Percentiles rank a stretch among this genome's conserved stretches.
Conservation (phyloP, 2,329 filamentous ascomycete genomes). For the Talaromyces marneffei region DNA sequence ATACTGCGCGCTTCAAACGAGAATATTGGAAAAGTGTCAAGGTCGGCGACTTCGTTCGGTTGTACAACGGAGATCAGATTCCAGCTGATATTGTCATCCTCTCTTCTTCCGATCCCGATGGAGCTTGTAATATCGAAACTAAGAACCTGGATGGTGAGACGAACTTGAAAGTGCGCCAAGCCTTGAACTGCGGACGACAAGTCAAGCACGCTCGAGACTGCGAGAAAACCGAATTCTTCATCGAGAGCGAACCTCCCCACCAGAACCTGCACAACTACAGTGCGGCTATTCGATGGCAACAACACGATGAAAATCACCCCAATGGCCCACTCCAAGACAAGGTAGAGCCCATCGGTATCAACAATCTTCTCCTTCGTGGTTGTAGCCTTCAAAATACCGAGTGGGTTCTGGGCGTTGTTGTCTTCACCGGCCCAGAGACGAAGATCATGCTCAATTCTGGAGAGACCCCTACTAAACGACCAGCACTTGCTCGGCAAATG, state of each 20-base stretch:
- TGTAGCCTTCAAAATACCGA: slow-evolving; percentile 93
- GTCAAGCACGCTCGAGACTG: slow-evolving; percentile 89
- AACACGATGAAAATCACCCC: slow-evolving; percentile 59
- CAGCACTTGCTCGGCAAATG: slow-evolving; percentile 83
- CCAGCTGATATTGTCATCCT: slow-evolving; percentile 90
- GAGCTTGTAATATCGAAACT: slow-evolving; percentile 94
- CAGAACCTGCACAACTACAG: slow-evolving; percentile 95
- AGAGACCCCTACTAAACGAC: slow-evolving; percentile 87
- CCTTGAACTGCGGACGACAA: slow-evolving; percentile 74
- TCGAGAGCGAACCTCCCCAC: slow-evolving; percentile 88
- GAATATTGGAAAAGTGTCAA: slow-evolving; percentile 93
- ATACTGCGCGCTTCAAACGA: slow-evolving; percentile 79
- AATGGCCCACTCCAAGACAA: slow-evolving; percentile 64
- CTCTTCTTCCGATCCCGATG: slow-evolving; percentile 87
- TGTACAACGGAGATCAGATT: slow-evolving; percentile 94
- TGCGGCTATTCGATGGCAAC: slow-evolving; percentile 80
- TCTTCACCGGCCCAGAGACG: slow-evolving; percentile 92
- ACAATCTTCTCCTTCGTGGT: slow-evolving; percentile 88
- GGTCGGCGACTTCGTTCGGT: slow-evolving; percentile 91
- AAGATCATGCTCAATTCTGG: slow-evolving; percentile 99
- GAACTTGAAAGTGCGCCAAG: slow-evolving; percentile 90
- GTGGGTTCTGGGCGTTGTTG: slow-evolving; percentile 85
- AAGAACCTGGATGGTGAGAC: slow-evolving; percentile 98
- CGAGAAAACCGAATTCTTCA: slow-evolving; percentile 76
- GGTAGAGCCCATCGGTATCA: slow-evolving; percentile 89